These are phyloP conservation scores for Cadophora malorum DNA, from an alignment of 2,329 filamentous ascomycete genomes.

Conservation along the genomic window DNA sequence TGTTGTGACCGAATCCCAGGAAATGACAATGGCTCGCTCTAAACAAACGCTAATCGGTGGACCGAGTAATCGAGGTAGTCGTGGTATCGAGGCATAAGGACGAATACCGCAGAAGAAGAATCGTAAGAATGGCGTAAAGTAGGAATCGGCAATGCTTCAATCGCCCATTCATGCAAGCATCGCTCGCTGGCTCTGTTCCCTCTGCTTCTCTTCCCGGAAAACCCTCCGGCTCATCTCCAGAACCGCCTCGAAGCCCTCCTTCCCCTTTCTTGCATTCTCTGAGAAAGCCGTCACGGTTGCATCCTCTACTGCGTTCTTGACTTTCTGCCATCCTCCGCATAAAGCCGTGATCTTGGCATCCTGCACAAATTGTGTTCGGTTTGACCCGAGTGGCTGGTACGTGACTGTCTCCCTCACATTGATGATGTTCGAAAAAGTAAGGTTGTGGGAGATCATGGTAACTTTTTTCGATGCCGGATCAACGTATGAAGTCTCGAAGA, in stretches of 20 bases:
- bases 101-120: not conserved
- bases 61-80: constrained; percentile 3
- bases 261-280: constrained; percentile 89
- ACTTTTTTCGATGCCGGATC: constrained; percentile 83
- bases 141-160: not conserved
- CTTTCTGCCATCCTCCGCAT: constrained; percentile 95
- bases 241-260: constrained; percentile 94
- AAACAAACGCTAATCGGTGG: constrained; percentile 23
- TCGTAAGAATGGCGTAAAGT: not conserved
- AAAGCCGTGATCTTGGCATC: constrained; percentile 91
- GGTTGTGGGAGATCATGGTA: constrained; percentile 95
- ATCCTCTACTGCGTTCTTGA: constrained; percentile 96
- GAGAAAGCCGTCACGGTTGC: constrained; percentile 85
- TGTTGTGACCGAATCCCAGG: constrained; percentile 10
- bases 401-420: constrained; percentile 92
- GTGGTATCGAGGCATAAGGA: constrained; percentile 12
- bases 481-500: constrained; percentile 96
- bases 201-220: constrained; percentile 85
- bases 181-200: constrained; percentile 47
- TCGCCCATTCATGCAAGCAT: constrained; percentile 25
- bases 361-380: constrained; percentile 82
- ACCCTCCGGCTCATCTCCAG: constrained; percentile 91
- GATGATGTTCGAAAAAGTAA: constrained; percentile 90
- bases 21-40: constrained; percentile 19
- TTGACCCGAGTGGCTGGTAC: constrained; percentile 69